Evolutionary conservation across 2,329 filamentous ascomycete species (phyloP), one percentile per base, ranked within the genome.

Genomic region (Trichoderma koningiopsis): DNA sequence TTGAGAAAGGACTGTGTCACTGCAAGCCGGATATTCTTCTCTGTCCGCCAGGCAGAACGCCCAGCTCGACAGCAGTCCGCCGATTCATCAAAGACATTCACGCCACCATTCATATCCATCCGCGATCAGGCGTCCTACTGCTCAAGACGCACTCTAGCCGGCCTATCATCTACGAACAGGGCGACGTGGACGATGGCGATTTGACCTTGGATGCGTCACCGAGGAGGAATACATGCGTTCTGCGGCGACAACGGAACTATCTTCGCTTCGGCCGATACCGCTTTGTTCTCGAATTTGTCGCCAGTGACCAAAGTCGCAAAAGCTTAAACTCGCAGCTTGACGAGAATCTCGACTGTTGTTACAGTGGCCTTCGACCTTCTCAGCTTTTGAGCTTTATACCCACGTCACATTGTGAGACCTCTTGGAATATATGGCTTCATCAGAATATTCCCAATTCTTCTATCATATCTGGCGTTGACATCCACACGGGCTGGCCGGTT

Each of bases 11-110:
- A 13, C 19, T 65, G 22, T 65, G 62, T 14, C 29, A 37, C 47
- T 43, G 52, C 13, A 29, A 57, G 8, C 49, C 52, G 19, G 62
- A 65, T 24, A 43, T 65, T 37, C 60, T 66, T 14, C 8, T 66
- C 5, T 66, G 63, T 49, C 63, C 63, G 1, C 63, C 52, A 0
- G 63, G 53, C 1, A 47, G 52, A 43, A 57, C 53, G 14, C 63
- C 53, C 37, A 31, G 63, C 53, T 57, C 63, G 5, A 16, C 27
- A 22, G 53, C 53, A 49, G 62, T 49, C 16, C 63, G 63, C 19
- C 53, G 53, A n/a, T 57, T 35, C 37, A 58, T 66, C 37, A 66
- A 66, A 10, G 63, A 66, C 37, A 58, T 66, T 33, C 63, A 66
- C 37, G 63, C 53, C 37, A 66, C 27, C 22, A 33, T 66, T 14